phyloP scores from a whole-genome alignment of 2,329 filamentous ascomycete species.

The Cercospora nicotianae region DNA sequence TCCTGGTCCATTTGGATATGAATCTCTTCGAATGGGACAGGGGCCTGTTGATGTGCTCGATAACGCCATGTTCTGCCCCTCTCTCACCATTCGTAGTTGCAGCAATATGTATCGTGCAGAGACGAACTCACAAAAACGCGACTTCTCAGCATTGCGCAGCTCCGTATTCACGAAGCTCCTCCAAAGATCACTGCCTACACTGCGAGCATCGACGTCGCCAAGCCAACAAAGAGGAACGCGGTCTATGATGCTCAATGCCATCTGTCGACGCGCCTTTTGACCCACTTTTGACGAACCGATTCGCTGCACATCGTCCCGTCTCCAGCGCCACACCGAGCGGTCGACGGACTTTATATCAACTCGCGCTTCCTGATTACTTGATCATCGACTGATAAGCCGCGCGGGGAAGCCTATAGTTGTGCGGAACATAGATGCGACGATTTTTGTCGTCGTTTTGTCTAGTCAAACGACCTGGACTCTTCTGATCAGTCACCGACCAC shows the following conservation, averaged over 20 bases:
- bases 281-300: neutral
- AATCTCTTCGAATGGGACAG: neutral
- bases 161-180: neutral
- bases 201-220: neutral
- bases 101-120: neutral
- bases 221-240: neutral
- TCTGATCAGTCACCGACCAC: neutral
- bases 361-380: constrained; percentile 1
- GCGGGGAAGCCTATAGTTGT: neutral
- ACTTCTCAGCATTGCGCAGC: neutral
- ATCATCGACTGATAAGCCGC: constrained; percentile 5
- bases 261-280: neutral
- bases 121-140: neutral
- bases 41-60: neutral
- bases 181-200: neutral
- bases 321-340: neutral
- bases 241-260: constrained; percentile 8
- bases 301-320: neutral
- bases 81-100: neutral
- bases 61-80: neutral
- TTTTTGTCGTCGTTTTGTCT: neutral
- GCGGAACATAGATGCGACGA: neutral
- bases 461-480: neutral
- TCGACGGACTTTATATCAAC: neutral
- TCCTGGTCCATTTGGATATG: neutral